Base-by-base conservation (phyloP, 2,329 filamentous ascomycete genomes). In the Fusarium sp. region DNA sequence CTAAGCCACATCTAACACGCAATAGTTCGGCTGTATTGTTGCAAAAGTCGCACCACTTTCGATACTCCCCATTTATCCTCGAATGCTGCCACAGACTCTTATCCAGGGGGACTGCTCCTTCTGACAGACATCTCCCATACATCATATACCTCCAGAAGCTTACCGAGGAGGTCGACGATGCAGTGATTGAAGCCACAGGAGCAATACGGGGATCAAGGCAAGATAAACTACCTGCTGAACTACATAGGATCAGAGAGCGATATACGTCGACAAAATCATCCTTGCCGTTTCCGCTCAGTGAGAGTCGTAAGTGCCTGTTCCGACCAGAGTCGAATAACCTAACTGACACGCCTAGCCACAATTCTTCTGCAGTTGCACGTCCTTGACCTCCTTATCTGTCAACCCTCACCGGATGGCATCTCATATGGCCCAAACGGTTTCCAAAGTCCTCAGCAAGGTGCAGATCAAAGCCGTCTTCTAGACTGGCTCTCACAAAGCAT, bases 401-500 rank as follows among this genome's bases (percentile, higher is more conserved):
- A 81, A 24, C 75, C 77, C 4, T 76, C 75, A 8, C 69, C 78
- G 14, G 76, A 80, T 12, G 75, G 76, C 17, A 60, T 77, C 22
- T 74, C 78, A 14, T 77, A 80, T 18, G 80, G 79, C 0, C 72
- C 78, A 12, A 66, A 72, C 15, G 73, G 78, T 41, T 78, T 77
- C 28, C 75, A 78, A n/a, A 73, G 66, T 28, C 64, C 68, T 14
- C 73, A 66, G 47, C 65, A 60, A 41, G 67, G 55, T 32, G 57
- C 68, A 15, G 69, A 74, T 20, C 70, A 74, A 24, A 53, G n/a
- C 2, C 63, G 66, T 4, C 66, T 80, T 7, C 51, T 81, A 2
- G 72, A 79, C 12, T 80, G 77, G 70, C 44, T 82, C 1, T 81
- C 80, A 0, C 79, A 80, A 15, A 81, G 79, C 45, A 79, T 81